These are phyloP conservation scores for Leucocoprinus birnbaumii DNA, from an alignment of 768 basidiomycete species.

Conservation along the genomic window DNA sequence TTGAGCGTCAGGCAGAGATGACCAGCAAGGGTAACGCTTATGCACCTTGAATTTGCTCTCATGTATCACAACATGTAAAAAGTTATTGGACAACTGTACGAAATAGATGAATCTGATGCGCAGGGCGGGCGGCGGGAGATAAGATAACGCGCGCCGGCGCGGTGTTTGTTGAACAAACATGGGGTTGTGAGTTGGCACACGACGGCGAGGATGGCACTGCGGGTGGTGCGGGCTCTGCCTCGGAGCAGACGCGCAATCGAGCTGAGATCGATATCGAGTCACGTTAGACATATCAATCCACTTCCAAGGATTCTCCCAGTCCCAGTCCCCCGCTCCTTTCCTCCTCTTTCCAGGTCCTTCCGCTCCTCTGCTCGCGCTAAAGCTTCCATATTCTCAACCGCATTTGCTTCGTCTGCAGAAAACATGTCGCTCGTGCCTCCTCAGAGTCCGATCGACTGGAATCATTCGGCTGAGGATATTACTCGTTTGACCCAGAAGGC, in stretches of 20 bases:
- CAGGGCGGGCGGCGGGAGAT: conserved; percentile 4
- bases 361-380: neutral
- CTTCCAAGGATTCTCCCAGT: neutral
- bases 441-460: conserved; percentile 64
- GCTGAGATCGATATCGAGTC: conserved; percentile 32
- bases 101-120: neutral
- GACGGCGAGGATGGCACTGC: conserved; percentile 10
- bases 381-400: conserved; percentile 22
- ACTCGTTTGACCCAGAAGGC: conserved; percentile 51
- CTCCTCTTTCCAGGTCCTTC: conserved; percentile 21
- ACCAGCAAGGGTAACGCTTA: conserved; percentile 51
- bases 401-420: conserved; percentile 26
- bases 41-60: neutral
- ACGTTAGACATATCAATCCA: conserved; percentile 35
- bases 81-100: neutral
- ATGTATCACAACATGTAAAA: conserved; percentile 7
- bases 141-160: conserved; percentile 10
- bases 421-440: conserved; percentile 55
- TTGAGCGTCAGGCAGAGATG: conserved; percentile 55
- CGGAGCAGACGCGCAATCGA: neutral
- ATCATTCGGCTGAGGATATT: conserved; percentile 62
- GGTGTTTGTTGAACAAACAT: conserved; percentile 4
- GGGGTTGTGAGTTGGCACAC: neutral
- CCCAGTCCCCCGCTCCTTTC: conserved; percentile 21
- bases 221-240: conserved; percentile 1